These are phyloP conservation scores for Xylaria digitata DNA, from an alignment of 2,329 filamentous ascomycete genomes.

Conservation along the genomic window DNA sequence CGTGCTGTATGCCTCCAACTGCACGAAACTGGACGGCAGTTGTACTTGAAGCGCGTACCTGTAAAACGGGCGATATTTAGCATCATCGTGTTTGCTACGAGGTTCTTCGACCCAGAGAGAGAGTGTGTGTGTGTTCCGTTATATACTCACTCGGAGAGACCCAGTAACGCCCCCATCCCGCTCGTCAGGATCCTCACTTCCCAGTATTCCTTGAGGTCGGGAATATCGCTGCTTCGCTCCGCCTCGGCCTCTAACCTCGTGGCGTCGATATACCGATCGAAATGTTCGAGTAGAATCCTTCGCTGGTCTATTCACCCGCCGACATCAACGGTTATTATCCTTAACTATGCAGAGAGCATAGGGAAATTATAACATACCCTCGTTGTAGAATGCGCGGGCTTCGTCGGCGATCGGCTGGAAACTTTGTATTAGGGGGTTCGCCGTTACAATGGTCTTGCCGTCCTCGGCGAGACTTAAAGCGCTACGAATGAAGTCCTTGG, in stretches of 20 bases:
- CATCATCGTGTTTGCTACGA: no score
- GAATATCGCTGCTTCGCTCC: slow-evolving; percentile 40
- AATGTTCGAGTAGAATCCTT: slow-evolving; percentile 36
- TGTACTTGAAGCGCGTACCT: slow-evolving; percentile 43
- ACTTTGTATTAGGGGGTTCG: slow-evolving; percentile 39
- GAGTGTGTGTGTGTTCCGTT: no score
- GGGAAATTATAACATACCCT: slow-evolving; percentile 32
- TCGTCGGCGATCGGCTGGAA: slow-evolving; percentile 41
- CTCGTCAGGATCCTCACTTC: slow-evolving; percentile 47
- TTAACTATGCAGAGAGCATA: not conserved
- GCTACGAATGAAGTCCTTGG: slow-evolving; percentile 42
- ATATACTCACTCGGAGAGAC: slow-evolving; percentile 43
- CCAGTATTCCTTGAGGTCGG: slow-evolving; percentile 45
- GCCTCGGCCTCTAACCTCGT: slow-evolving; percentile 44
- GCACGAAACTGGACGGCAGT: slow-evolving; percentile 38
- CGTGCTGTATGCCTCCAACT: slow-evolving; percentile 42
- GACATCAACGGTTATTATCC: not conserved
- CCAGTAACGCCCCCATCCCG: slow-evolving; percentile 44
- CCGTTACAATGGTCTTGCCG: slow-evolving; percentile 6
- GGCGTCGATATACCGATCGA: slow-evolving; percentile 46
- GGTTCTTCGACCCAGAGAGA: no score
- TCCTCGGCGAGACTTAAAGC: slow-evolving; percentile 28
- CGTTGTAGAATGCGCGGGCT: slow-evolving; percentile 38
- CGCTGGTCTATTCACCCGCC: slow-evolving; percentile 40
- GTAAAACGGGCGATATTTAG: slow-evolving; percentile 7